Percentiles rank a stretch among this genome's conserved stretches.
Conservation (phyloP, 2,329 filamentous ascomycete species). For the Tolypocladium endophyticum region DNA sequence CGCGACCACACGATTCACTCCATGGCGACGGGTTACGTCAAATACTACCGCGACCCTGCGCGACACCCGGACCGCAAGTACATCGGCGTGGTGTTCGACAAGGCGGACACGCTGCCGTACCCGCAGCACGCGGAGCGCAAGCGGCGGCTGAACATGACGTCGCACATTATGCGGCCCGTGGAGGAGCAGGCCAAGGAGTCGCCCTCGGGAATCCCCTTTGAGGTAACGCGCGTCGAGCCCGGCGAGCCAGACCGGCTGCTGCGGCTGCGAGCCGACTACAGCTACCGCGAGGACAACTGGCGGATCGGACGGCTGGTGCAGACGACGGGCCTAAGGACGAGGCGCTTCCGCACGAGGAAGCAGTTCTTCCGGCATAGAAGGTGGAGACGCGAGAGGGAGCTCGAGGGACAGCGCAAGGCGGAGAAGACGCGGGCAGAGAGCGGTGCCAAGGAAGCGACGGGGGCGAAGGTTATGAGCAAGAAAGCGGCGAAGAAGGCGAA, state of each 20-base stretch:
- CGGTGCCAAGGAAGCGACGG: conserved; percentile 20
- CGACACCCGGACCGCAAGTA: conserved; percentile 81
- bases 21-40: conserved; percentile 77
- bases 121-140: conserved; percentile 62
- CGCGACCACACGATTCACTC: conserved; percentile 95
- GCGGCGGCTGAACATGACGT: conserved; percentile 65
- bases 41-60: conserved; percentile 86
- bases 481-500: conserved; percentile 27
- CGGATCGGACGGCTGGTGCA: conserved; percentile 43
- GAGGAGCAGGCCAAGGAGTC: conserved; percentile 29
- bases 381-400: conserved; percentile 30
- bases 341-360: conserved; percentile 39
- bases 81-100: conserved; percentile 86
- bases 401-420: conserved; percentile 30
- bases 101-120: conserved; percentile 68
- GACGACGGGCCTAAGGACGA: conserved; percentile 39
- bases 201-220: conserved; percentile 38
- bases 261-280: conserved; percentile 41
- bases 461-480: conserved; percentile 19
- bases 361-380: conserved; percentile 33
- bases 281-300: conserved; percentile 51
- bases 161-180: conserved; percentile 31
- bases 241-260: conserved; percentile 37
- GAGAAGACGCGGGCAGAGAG: conserved; percentile 20
- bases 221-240: conserved; percentile 29